Evolutionary conservation across 1,284 basidiomycete species (phyloP).

Genomic region (Ceratobasidium sp.): DNA sequence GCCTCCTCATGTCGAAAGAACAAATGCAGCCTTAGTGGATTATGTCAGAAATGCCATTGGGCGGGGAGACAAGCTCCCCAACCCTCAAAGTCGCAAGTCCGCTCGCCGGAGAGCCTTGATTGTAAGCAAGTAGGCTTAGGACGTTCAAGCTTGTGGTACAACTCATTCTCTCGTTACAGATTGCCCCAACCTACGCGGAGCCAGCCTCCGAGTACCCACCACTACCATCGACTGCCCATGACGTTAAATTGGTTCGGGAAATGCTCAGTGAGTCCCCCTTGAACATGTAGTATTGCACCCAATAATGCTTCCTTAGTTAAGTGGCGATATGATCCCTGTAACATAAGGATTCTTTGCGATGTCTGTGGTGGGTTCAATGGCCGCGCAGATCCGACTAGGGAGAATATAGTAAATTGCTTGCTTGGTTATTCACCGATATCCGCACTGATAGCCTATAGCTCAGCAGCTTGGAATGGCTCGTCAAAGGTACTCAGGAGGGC

Average conservation of each 20-base stretch:
- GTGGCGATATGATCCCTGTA: background rate
- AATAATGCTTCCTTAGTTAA: background rate
- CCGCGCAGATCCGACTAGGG: background rate
- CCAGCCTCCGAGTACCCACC: background rate
- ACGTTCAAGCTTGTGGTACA: no score
- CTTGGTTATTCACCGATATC: background rate
- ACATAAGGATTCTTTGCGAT: constrained; percentile 10
- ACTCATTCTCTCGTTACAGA: no score
- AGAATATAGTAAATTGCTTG: constrained; percentile 4
- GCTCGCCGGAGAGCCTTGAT: no score
- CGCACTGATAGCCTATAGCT: background rate
- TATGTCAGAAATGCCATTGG: no score
- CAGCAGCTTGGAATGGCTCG: background rate
- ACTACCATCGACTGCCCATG: background rate
- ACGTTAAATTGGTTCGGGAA: constrained; percentile 2
- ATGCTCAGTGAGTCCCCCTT: background rate
- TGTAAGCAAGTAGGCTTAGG: no score
- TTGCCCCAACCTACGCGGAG: background rate
- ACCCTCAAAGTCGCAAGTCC: no score
- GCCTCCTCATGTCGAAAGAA: no score
- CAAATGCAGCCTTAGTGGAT: no score
- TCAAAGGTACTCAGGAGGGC: background rate
- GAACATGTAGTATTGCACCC: background rate
- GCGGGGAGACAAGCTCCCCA: no score
- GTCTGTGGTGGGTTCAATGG: constrained; percentile 1